Evolutionary conservation across 352 stramenopile genomes (phyloP), one percentile per base, ranked within the genome.

Genomic region (Globisporangium alternatum): DNA sequence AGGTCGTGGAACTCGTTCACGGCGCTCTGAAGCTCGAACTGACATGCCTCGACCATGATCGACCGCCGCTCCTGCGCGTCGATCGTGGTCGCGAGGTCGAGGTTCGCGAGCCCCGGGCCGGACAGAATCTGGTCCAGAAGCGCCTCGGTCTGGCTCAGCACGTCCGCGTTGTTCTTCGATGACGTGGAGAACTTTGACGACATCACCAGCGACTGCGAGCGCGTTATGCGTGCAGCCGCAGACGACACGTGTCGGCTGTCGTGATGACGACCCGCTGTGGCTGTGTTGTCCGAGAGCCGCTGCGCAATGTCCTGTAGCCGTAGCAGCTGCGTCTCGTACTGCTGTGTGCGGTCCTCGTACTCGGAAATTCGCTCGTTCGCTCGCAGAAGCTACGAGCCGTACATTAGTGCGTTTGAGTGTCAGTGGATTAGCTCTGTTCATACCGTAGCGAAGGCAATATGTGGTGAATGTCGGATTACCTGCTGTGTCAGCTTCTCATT

Each of bases 401-500:
- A 37, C 5, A 55, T 43, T 25, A 37, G n/a, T 17, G 41, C 1
- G 43, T 41, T 0, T 15, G 15, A 15, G 2, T 41, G 9, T 13
- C 12, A 43, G 43, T 25, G 22, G 10, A 21, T 3, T 4, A 37
- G n/a, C 39, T 45, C 15, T 45, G 15, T 13, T 17, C 3, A 3
- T 15, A 41, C 13, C 7, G 35, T 45, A 13, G 15, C 10, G 17
- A 8, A 1, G 12, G 12, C 4, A 28, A 33, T 31, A 19, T 43
- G 30, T 58, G 12, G 39, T 19, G 13, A 45, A 13, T 28, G 25
- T 2, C 25, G 25, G 25, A 28, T 19, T 19, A 91, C 80, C 76
- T 89, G 80, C 54, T 89, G 70, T 30, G 78, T 88, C 28, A 91
- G 66, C 62, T 86, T 89, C 56, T 83, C 65, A 48, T 88, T 89